Evolutionary conservation across 1,284 basidiomycete species (phyloP), one percentile per base, ranked within the genome.

Genomic region (Xanthoconium separans): DNA sequence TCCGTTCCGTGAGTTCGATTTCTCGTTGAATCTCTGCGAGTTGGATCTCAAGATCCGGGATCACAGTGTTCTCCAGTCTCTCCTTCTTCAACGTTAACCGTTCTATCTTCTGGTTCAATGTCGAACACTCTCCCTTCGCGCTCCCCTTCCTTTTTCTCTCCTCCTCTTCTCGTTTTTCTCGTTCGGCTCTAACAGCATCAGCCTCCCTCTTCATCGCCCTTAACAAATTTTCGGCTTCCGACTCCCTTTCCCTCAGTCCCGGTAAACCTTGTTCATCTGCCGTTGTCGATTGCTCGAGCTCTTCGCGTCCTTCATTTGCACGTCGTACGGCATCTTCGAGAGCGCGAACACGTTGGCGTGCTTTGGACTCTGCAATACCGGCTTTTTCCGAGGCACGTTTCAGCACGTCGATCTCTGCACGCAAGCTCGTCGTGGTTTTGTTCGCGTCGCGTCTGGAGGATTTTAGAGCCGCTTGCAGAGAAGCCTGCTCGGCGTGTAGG

Each of bases 311-410:
- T 2, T 79, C 79, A 36, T 83, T 77, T 3, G 87, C 81, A 50
- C 87, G 81, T 63, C 87, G 88, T 2, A 85, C 81, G 1, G 88
- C 83, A 63, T 92, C 89, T 64, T 90, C 87, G 31, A 92, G 71
- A 2, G 89, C 86, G 2, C 89, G 77, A 12, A 86, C 81, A 62
- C 89, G 91, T 67, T 91, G 89, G 34, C 82, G 81, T 10, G 83
- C 81, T 11, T 88, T 79, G 20, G 79, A 75, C 63, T 92, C 90
- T 0, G 77, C 78, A 3, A 80, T 76, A 0, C 77, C 72, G 53
- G 86, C 79, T 58, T 88, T 88, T 60, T 92, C 89, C 3, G 84
- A 82, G 2, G 87, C 79, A 1, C 87, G 80, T 66, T 85, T 87
- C 46, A 92, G 76, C 0, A 79, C 77, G 39, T 91, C 86, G 51